Conservation (phyloP, 371 early-diverging fungal species). For the Mucor mucedo region DNA sequence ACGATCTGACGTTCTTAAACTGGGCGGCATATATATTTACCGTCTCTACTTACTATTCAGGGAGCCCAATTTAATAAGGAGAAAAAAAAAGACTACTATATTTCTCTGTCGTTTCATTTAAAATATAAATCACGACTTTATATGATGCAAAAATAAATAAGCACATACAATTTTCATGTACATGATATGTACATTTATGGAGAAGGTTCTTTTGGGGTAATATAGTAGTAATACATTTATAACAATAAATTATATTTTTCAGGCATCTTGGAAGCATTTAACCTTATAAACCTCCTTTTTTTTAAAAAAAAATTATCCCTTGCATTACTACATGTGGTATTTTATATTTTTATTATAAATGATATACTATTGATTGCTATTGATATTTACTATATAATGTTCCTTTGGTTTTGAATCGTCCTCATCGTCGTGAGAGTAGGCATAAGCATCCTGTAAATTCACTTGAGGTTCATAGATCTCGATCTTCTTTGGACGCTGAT, state of each 20-base stretch:
- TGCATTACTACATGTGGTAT: too few relatives aligned
- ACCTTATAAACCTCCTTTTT: too few relatives aligned
- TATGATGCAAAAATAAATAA: background rate
- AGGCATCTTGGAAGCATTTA: too few relatives aligned
- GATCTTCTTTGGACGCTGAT: conserved; percentile 15
- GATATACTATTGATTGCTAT: background rate
- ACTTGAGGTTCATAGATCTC: conserved; percentile 30
- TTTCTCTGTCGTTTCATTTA: background rate
- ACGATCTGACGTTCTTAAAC: too few relatives aligned
- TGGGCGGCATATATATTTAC: background rate
- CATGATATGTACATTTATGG: background rate
- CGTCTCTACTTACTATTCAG: background rate
- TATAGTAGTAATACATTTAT: background rate
- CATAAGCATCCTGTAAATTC: conserved; percentile 17
- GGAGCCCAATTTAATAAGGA: background rate
- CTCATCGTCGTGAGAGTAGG: conserved; percentile 11
- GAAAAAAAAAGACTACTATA: background rate
- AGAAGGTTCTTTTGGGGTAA: background rate
- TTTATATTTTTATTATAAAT: too few relatives aligned
- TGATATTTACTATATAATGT: background rate
- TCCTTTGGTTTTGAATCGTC: background rate
- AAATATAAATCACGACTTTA: background rate
- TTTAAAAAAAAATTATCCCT: too few relatives aligned
- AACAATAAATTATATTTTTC: background rate
- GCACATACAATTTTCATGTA: conserved; percentile 6